phyloP scores from a whole-genome alignment of 768 basidiomycete genomes.

The Pisolithus sp. region DNA sequence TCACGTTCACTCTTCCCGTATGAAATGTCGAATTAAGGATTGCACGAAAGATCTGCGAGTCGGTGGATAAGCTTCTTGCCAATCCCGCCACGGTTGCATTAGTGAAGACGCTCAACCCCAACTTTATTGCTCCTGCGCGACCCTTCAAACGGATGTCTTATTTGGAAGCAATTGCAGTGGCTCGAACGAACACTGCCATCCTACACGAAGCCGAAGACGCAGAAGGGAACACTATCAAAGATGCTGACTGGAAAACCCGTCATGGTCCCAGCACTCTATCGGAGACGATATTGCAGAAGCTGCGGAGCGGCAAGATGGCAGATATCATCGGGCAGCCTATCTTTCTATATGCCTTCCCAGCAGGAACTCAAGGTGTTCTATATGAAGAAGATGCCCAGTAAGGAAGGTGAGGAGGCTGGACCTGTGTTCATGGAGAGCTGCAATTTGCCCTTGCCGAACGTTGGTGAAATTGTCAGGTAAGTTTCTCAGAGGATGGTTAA shows the following conservation, averaged over 20 bases:
- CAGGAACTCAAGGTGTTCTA: constrained; percentile 94
- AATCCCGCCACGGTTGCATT: constrained; percentile 68
- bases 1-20: not conserved
- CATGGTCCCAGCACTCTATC: constrained; percentile 65
- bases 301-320: constrained; percentile 96
- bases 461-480: constrained; percentile 95
- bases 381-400: constrained; percentile 88
- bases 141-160: constrained; percentile 92
- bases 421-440: constrained; percentile 86
- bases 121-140: constrained; percentile 68
- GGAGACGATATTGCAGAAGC: constrained; percentile 99
- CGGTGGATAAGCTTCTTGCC: constrained; percentile 74
- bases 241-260: constrained; percentile 37
- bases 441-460: constrained; percentile 94
- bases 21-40: constrained; percentile 9
- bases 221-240: constrained; percentile 51
- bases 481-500: constrained; percentile 16
- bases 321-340: constrained; percentile 89
- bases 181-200: constrained; percentile 89
- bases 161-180: constrained; percentile 86
- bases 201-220: constrained; percentile 78
- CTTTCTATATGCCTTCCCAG: constrained; percentile 92
- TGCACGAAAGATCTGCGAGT: constrained; percentile 74
- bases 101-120: constrained; percentile 90
- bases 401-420: constrained; percentile 39